These are phyloP conservation scores for Fusarium protoensiforme DNA, from an alignment of 2,329 filamentous ascomycete species.

Conservation along the genomic window DNA sequence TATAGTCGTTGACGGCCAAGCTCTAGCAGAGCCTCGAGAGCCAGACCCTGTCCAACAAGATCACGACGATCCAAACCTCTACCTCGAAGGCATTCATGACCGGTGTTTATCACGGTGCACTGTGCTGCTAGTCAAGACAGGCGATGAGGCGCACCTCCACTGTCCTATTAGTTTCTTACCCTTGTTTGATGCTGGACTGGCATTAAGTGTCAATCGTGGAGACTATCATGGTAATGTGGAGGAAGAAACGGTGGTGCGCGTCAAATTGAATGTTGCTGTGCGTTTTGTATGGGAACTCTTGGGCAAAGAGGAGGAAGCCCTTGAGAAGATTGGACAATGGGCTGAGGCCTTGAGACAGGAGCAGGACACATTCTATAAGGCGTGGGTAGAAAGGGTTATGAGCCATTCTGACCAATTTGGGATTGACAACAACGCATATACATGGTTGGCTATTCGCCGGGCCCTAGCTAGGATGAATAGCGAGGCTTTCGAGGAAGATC, in stretches of 20 bases:
- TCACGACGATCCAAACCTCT: not conserved
- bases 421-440: not conserved
- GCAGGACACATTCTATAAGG: not conserved
- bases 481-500: conserved; percentile 1
- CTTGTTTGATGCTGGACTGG: conserved; percentile 2
- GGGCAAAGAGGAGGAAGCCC: not conserved
- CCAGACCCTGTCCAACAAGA: not conserved
- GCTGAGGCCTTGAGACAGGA: not conserved
- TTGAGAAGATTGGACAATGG: not conserved
- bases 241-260: conserved; percentile 1
- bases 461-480: not conserved
- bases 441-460: not conserved
- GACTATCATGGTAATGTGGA: not conserved
- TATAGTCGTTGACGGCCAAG: conserved; percentile 2
- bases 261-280: not conserved
- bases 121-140: conserved; percentile 11
- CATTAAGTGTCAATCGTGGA: not conserved
- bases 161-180: conserved; percentile 4
- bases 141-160: not conserved
- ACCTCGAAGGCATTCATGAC: not conserved
- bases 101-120: not conserved
- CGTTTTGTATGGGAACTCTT: conserved; percentile 3
- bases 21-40: not conserved
- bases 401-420: not conserved
- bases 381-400: not conserved